Evolutionary conservation across 1,284 basidiomycete genomes (phyloP).

Genomic region (Coniferiporia weirii): DNA sequence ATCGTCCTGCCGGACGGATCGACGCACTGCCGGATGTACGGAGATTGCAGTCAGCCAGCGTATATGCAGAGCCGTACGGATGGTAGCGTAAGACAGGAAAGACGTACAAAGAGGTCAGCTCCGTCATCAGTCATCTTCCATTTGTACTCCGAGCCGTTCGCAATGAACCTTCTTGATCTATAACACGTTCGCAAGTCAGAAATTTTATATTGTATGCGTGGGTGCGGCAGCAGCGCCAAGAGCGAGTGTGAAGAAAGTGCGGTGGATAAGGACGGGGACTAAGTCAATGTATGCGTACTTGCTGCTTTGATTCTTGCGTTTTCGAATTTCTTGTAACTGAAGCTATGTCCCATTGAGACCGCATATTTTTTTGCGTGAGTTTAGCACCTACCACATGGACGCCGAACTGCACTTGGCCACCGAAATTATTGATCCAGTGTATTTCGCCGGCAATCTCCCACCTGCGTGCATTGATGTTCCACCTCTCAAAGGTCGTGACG

Average conservation of each 20-base stretch:
- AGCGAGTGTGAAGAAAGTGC: not conserved
- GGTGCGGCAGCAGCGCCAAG: not conserved
- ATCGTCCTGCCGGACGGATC: constrained; percentile 43
- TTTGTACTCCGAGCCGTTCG: constrained; percentile 46
- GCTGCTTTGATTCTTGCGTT: constrained; percentile 44
- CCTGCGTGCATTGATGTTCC: constrained; percentile 33
- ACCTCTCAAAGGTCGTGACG: constrained; percentile 45
- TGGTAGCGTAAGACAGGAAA: not conserved
- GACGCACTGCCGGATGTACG: constrained; percentile 37
- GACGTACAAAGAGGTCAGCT: constrained; percentile 42
- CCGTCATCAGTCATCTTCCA: constrained; percentile 49
- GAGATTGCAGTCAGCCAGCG: constrained; percentile 1
- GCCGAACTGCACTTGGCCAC: constrained; percentile 45
- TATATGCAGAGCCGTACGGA: not conserved
- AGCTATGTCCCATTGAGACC: constrained; percentile 29
- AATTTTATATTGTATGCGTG: not conserved
- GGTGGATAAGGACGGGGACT: not conserved
- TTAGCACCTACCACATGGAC: constrained; percentile 37
- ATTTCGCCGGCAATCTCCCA: constrained; percentile 51
- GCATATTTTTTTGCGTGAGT: not conserved
- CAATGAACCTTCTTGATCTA: constrained; percentile 54
- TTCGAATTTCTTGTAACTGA: constrained; percentile 44
- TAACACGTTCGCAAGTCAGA: not conserved
- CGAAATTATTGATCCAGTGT: constrained; percentile 43
- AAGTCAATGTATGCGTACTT: constrained; percentile 20